Conservation (phyloP, 2,329 filamentous ascomycete species). For the Fusarium sp. region DNA sequence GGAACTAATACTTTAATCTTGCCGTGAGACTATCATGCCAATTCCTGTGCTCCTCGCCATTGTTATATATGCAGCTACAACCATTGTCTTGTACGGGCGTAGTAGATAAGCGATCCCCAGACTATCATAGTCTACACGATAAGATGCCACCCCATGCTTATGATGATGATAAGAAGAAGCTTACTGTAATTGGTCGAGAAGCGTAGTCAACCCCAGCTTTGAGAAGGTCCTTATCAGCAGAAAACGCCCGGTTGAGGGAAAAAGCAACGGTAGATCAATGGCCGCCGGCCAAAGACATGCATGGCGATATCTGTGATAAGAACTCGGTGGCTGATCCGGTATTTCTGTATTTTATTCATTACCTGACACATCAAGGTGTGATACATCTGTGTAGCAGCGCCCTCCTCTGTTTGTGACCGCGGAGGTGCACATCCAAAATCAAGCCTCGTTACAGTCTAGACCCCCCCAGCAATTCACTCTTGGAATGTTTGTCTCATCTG, state of each 20-base stretch:
- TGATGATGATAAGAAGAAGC: slow-evolving; percentile 9
- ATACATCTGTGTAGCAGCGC: not conserved
- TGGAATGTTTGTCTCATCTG: not conserved
- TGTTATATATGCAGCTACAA: slow-evolving; percentile 8
- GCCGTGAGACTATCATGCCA: not conserved
- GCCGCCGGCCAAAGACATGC: slow-evolving; percentile 10
- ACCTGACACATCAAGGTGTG: slow-evolving; percentile 20
- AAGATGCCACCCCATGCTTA: slow-evolving; percentile 5
- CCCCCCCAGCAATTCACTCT: not conserved
- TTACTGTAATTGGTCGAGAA: slow-evolving; percentile 4
- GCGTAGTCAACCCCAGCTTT: slow-evolving; percentile 3
- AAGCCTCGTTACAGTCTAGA: not conserved
- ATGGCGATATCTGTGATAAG: slow-evolving; percentile 20
- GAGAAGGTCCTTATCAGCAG: slow-evolving; percentile 16
- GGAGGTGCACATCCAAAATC: slow-evolving; percentile 2
- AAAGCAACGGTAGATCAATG: slow-evolving; percentile 6
- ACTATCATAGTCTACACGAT: slow-evolving; percentile 9
- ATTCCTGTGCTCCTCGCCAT: not conserved
- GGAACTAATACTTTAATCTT: not conserved
- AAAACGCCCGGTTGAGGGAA: not conserved
- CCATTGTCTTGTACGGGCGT: slow-evolving; percentile 9
- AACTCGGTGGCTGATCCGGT: not conserved
- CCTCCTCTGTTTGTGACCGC: not conserved
- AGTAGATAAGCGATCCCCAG: slow-evolving; percentile 19
- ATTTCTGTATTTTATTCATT: slow-evolving; percentile 16